Base-by-base conservation (phyloP, 371 early-diverging fungal genomes). In the Mortierella sp. region DNA sequence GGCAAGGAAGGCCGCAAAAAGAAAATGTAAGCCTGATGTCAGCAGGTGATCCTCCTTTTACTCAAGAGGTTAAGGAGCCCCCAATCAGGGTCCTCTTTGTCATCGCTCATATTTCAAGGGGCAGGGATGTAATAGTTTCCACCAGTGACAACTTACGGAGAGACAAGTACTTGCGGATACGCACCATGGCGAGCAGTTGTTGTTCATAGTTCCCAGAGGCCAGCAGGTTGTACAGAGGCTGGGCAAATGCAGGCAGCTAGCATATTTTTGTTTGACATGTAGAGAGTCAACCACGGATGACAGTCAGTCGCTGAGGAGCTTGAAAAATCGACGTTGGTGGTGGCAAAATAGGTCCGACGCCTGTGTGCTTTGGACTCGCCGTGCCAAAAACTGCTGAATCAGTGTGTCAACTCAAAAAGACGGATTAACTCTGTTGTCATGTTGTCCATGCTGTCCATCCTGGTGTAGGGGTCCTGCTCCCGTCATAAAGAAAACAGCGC, bases 121-220 rank as follows among this genome's bases (percentile, higher is more conserved):
- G 58, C 26, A 16, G 50, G 21, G 31, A 50, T 34, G 38, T 31
- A 50, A 34, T 2, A 9, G 14, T 21, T 0, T 24, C 0, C 48
- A 68, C 34, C 26, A 24, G 52, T 6, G 48, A 52, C 31, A 31
- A 77, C 85, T 79, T 73, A 84, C 84, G 84, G 24, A 84, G 81
- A 3, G 84, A 84, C 34, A 84, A 26, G 54, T 84, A 84, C 72
- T 84, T 84, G 76, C 85, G 85, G 72, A 84, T 84, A 3, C 85
- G 85, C 42, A 84, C 85, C 85, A 84, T 84, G 7, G 81, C 85
- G 58, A 84, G 68, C 63, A 81, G 58, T 42, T 84, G 85, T 31
- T 84, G 85, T 48, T 81, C 79, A 55, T 79, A 76, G 10, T 79
- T 79, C 11, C 85, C 85, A 8, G 85, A 84, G 45, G 85, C 85